phyloP scores from a whole-genome alignment of 1,284 basidiomycete species.

The Golubevia pallescens region DNA sequence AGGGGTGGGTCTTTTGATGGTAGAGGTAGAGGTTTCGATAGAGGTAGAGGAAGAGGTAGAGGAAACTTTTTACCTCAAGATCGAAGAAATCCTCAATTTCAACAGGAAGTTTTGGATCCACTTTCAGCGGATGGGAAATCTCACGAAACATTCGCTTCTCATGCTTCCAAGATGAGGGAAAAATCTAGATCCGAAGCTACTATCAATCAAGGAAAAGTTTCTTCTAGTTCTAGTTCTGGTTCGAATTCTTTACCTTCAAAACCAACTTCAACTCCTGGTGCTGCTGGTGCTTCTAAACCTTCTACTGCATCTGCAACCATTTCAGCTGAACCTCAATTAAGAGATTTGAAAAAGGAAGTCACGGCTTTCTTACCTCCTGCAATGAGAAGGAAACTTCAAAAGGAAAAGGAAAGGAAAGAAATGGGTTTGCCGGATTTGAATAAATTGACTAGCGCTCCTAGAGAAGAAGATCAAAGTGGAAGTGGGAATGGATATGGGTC shows the following conservation, averaged over 20 bases:
- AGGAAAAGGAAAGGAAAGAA: constrained; percentile 21
- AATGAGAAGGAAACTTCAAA: constrained; percentile 29
- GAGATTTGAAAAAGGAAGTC: constrained; percentile 45
- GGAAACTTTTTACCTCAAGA: too few species aligned
- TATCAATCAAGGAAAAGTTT: not conserved
- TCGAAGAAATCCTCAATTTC: too few species aligned
- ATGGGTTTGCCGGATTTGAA: constrained; percentile 6
- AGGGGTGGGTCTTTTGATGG: too few species aligned
- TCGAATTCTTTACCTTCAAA: constrained; percentile 1
- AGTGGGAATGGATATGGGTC: constrained; percentile 24
- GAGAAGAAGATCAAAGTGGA: constrained; percentile 5
- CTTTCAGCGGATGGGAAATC: not conserved
- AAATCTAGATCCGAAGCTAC: not conserved
- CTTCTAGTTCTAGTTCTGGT: constrained; percentile 1
- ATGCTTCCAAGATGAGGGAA: not conserved
- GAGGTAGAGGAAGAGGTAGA: too few species aligned
- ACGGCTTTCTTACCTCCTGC: constrained; percentile 49
- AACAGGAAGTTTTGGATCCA: too few species aligned
- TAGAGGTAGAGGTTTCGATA: too few species aligned
- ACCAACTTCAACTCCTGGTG: not conserved
- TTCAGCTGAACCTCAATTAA: constrained; percentile 47
- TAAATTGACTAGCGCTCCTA: not conserved
- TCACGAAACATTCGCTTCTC: not conserved
- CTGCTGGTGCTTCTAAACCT: not conserved
- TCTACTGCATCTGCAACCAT: constrained; percentile 23